Conservation (phyloP, 441 rosid genomes). For the Euphorbia schlechtendalii region DNA sequence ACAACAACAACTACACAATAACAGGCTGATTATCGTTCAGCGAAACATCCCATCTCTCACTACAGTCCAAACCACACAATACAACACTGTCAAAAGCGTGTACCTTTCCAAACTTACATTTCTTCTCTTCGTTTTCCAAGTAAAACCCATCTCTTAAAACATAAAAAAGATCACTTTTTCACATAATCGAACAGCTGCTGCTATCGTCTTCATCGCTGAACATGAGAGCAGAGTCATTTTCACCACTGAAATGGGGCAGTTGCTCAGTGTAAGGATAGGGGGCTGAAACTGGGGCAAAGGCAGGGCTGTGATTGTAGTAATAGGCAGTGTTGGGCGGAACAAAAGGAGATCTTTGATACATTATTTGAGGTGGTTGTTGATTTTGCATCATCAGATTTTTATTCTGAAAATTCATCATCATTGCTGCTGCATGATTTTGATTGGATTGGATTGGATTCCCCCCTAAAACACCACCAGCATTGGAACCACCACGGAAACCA, state of each 20-base stretch:
- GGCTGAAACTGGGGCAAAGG: conserved; percentile 25
- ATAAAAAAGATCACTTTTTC: neutral
- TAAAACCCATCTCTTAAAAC: conserved; percentile 3
- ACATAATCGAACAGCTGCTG: conserved; percentile 54
- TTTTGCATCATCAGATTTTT: conserved; percentile 31
- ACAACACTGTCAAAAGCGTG: no score
- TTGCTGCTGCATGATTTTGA: conserved; percentile 15
- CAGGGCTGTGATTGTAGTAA: conserved; percentile 34
- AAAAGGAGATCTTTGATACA: conserved; percentile 60
- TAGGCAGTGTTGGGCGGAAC: conserved; percentile 59
- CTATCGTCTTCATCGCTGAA: conserved; percentile 44
- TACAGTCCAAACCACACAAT: conserved; percentile 1
- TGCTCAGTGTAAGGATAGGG: conserved; percentile 26
- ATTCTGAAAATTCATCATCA: conserved; percentile 50
- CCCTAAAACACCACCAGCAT: conserved; percentile 22
- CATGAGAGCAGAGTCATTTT: conserved; percentile 31
- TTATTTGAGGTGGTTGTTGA: conserved; percentile 53
- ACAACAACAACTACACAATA: conserved; percentile 19
- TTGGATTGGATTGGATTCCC: conserved; percentile 15
- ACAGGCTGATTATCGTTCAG: conserved; percentile 17
- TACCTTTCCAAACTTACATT: conserved; percentile 3
- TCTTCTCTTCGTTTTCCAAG: neutral
- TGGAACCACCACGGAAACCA: conserved; percentile 25
- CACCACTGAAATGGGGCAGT: conserved; percentile 24
- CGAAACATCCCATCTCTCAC: conserved; percentile 11